These are phyloP conservation scores for Fusarium napiforme DNA, from an alignment of 2,329 filamentous ascomycete genomes.

Conservation along the genomic window DNA sequence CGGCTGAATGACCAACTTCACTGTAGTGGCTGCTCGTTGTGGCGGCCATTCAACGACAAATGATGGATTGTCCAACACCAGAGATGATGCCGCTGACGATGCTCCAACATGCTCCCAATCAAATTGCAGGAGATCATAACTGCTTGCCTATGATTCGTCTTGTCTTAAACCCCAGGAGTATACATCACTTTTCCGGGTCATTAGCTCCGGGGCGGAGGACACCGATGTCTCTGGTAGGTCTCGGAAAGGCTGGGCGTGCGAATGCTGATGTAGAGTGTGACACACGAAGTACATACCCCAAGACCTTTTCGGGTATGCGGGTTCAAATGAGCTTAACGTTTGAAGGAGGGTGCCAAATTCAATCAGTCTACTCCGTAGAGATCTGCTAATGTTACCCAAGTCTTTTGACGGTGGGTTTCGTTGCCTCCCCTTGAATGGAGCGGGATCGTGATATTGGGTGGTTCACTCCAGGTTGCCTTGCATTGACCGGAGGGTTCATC, in stretches of 20 bases:
- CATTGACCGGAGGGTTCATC: too few relatives aligned
- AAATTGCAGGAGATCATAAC: background rate
- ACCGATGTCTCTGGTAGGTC: background rate
- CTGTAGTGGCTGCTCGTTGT: too few relatives aligned
- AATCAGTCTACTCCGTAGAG: too few relatives aligned
- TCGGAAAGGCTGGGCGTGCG: background rate
- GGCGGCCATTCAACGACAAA: background rate
- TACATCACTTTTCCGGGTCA: background rate
- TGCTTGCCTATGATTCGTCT: background rate
- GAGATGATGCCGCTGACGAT: background rate
- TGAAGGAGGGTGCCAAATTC: too few relatives aligned
- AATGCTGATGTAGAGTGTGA: background rate
- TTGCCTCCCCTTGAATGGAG: background rate
- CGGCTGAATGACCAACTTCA: background rate
- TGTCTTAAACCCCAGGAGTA: rapidly evolving
- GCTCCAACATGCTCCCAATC: background rate
- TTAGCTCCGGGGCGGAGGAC: background rate
- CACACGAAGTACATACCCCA: background rate
- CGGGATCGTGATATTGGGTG: background rate
- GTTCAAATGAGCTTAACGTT: too few relatives aligned
- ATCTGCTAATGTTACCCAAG: too few relatives aligned
- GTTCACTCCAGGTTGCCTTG: background rate
- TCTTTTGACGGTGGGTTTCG: too few relatives aligned
- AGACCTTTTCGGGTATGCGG: background rate
- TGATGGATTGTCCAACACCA: background rate